Evolutionary conservation across 2,329 filamentous ascomycete genomes (phyloP).

Genomic region (Lecanoromycetidae sp.): DNA sequence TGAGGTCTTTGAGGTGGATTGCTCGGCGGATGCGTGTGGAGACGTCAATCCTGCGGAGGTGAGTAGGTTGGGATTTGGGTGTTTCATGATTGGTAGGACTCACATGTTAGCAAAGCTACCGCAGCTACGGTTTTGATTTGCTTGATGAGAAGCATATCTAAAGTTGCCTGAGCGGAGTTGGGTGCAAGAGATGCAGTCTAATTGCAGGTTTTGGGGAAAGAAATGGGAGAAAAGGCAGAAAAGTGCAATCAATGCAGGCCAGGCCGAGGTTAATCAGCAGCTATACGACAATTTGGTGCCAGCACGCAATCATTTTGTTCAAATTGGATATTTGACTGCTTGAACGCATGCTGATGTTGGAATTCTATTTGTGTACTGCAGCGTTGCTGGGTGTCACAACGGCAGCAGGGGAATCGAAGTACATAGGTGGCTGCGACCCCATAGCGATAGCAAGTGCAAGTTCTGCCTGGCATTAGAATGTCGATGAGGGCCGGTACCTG

Average conservation of each 20-base stretch:
- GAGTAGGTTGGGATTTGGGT: not conserved
- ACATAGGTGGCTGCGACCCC: not conserved
- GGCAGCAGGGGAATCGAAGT: constrained; percentile 7
- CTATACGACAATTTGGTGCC: too few species aligned
- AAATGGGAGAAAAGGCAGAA: not conserved
- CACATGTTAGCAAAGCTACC: not conserved
- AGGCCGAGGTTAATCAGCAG: too few species aligned
- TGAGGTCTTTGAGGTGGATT: constrained; percentile 60
- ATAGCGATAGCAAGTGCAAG: constrained; percentile 3
- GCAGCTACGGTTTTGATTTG: too few species aligned
- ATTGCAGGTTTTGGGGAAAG: not conserved
- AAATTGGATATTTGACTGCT: not conserved
- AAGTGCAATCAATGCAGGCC: too few species aligned
- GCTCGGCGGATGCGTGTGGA: constrained; percentile 68
- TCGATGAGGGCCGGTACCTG: not conserved
- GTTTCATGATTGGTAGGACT: not conserved
- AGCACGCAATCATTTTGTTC: too few species aligned
- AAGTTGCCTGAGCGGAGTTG: not conserved
- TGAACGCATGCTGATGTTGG: not conserved
- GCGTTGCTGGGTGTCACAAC: not conserved
- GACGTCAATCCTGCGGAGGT: constrained; percentile 56
- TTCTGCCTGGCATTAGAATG: constrained; percentile 1
- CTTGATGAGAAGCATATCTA: not conserved
- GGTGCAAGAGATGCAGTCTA: not conserved
- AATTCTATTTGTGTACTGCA: constrained; percentile 12